Evolutionary conservation across 768 basidiomycete genomes (phyloP).

Genomic region (Thelephora aurantiotincta): DNA sequence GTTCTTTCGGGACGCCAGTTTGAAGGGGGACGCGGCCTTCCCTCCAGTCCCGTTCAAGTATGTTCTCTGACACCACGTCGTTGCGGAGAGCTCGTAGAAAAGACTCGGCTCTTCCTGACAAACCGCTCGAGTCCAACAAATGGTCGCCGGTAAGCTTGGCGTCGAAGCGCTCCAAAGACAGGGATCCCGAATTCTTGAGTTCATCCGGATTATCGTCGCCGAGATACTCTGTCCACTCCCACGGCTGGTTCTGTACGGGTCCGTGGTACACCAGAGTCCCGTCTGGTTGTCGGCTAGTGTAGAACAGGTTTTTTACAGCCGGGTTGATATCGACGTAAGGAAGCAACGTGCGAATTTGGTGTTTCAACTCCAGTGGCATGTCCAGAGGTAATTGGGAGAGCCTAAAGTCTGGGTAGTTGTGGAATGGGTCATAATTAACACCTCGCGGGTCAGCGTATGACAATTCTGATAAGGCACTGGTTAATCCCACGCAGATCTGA

Average conservation of each 20-base stretch:
- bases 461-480: conserved; percentile 34
- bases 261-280: conserved; percentile 35
- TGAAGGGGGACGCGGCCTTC: conserved; percentile 45
- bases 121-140: conserved; percentile 17
- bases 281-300: conserved; percentile 37
- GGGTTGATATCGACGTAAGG: conserved; percentile 36
- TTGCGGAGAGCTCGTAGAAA: conserved; percentile 53
- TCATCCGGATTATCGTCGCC: conserved; percentile 34
- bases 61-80: conserved; percentile 40
- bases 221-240: conserved; percentile 79
- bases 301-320: conserved; percentile 42
- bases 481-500: not conserved
- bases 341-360: conserved; percentile 44
- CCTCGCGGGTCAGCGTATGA: conserved; percentile 38
- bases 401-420: conserved; percentile 41
- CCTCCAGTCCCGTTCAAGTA: conserved; percentile 67
- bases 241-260: conserved; percentile 59
- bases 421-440: conserved; percentile 44
- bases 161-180: conserved; percentile 60
- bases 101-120: conserved; percentile 20
- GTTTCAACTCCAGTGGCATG: conserved; percentile 40
- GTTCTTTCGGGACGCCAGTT: conserved; percentile 9
- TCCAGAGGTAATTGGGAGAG: conserved; percentile 38
- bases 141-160: conserved; percentile 53
- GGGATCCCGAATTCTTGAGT: conserved; percentile 53